A percentile compares a stretch with the other conserved stretches of the same genome.
These are phyloP conservation scores for Thelonectria rubi DNA, from an alignment of 2,329 filamentous ascomycete genomes.

Conservation along the genomic window DNA sequence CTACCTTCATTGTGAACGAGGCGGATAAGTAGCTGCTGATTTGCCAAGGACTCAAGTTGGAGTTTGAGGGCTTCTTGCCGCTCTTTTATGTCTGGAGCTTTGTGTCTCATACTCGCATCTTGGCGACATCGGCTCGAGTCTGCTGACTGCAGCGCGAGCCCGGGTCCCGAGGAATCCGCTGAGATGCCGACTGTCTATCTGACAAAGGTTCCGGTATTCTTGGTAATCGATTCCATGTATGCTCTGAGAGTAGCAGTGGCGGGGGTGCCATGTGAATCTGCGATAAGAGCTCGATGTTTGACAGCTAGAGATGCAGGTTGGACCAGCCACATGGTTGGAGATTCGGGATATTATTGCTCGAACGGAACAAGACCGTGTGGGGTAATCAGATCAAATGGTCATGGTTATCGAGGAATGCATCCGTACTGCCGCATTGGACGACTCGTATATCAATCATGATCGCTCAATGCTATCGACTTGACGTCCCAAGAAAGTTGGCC, in stretches of 20 bases:
- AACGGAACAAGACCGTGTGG: neutral
- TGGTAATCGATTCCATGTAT: neutral
- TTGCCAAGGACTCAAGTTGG: neutral
- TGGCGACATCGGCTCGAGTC: no score
- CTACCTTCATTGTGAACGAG: conserved; percentile 3
- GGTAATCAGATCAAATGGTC: neutral
- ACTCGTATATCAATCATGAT: neutral
- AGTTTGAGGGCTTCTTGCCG: neutral
- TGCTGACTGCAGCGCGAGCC: no score
- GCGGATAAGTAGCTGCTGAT: neutral
- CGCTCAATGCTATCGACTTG: neutral
- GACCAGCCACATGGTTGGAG: conserved; percentile 14
- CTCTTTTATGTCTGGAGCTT: neutral
- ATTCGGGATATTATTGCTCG: conserved; percentile 1
- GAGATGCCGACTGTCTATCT: neutral
- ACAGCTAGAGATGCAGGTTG: neutral
- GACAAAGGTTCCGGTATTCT: neutral
- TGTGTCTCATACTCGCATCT: no score
- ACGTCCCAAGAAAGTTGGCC: neutral
- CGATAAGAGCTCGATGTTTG: neutral
- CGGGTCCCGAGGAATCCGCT: neutral
- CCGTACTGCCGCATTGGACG: neutral
- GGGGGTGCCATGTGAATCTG: no score
- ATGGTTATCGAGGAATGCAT: neutral
- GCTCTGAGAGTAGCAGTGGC: neutral